Conservation (phyloP, 2,329 filamentous ascomycete species). For the Ascochyta rabiei region DNA sequence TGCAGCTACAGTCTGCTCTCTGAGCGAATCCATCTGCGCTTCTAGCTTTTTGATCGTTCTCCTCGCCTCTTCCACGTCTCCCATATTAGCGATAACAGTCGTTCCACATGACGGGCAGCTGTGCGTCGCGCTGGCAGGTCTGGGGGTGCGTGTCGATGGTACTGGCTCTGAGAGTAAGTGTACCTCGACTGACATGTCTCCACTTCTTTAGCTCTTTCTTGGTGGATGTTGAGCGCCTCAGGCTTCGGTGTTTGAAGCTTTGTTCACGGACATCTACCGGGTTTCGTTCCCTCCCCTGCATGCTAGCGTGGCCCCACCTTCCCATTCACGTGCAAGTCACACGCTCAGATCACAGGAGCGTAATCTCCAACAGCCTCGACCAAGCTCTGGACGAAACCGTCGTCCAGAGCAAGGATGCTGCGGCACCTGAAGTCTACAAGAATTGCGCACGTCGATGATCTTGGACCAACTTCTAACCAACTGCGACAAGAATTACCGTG, state of each 20-base stretch:
- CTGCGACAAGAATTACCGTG: too few species aligned
- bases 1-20: conserved; percentile 70
- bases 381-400: too few species aligned
- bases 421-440: too few species aligned
- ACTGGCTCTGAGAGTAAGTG: conserved; percentile 1
- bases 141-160: conserved; percentile 1
- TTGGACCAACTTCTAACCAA: too few species aligned
- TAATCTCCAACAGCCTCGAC: too few species aligned
- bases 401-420: too few species aligned
- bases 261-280: conserved; percentile 4
- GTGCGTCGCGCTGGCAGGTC: conserved; percentile 16
- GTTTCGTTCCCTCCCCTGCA: background rate
- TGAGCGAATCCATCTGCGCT: conserved; percentile 71
- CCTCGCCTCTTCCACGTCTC: conserved; percentile 28
- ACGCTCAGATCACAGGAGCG: too few species aligned
- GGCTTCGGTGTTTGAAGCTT: conserved; percentile 1
- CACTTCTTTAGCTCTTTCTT: background rate
- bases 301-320: background rate
- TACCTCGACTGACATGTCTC: conserved; percentile 13
- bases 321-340: background rate
- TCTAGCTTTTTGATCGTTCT: conserved; percentile 63
- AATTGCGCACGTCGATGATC: too few species aligned
- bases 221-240: background rate
- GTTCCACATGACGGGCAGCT: conserved; percentile 44
- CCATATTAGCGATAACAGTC: conserved; percentile 18